Evolutionary conservation across 306 rosid species (phyloP).

Genomic region (Oemleria cerasiformis): DNA sequence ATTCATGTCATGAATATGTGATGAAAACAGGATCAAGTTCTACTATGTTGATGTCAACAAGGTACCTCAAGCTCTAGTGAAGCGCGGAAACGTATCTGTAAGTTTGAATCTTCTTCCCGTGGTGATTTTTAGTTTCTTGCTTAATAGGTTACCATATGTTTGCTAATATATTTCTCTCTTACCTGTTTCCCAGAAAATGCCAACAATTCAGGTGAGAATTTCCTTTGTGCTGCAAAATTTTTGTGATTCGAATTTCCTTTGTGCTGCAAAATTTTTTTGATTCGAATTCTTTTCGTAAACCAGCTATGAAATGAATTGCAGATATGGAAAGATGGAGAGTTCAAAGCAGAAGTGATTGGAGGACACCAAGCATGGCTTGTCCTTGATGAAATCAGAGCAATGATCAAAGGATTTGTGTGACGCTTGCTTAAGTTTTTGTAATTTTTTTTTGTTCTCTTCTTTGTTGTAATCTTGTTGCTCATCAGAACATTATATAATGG

Average conservation of each 20-base stretch:
- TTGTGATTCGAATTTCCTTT: conserved; percentile 1
- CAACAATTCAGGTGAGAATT: conserved; percentile 82
- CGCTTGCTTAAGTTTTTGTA: background rate
- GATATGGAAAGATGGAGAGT: conserved; percentile 95
- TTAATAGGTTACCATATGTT: background rate
- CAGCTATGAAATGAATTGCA: conserved; percentile 27
- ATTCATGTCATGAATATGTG: background rate
- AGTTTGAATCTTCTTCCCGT: conserved; percentile 13
- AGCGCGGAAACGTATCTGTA: conserved; percentile 83
- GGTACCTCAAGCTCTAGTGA: conserved; percentile 78
- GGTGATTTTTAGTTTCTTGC: background rate
- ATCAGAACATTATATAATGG: background rate
- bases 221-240: background rate
- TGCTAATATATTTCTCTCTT: background rate
- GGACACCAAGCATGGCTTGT: conserved; percentile 92
- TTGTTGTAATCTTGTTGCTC: background rate
- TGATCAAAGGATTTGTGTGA: conserved; percentile 52
- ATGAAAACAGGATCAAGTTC: conserved; percentile 50
- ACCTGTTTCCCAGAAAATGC: conserved; percentile 74
- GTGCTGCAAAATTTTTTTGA: background rate
- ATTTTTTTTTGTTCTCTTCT: background rate
- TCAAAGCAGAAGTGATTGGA: conserved; percentile 81
- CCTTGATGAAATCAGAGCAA: conserved; percentile 75
- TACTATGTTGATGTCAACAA: conserved; percentile 85
- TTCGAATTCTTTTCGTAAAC: too few relatives aligned